Percentiles rank a stretch among this genome's conserved stretches.
phyloP scores from a whole-genome alignment of 306 rosid genomes.

The Trifolium fragiferum region DNA sequence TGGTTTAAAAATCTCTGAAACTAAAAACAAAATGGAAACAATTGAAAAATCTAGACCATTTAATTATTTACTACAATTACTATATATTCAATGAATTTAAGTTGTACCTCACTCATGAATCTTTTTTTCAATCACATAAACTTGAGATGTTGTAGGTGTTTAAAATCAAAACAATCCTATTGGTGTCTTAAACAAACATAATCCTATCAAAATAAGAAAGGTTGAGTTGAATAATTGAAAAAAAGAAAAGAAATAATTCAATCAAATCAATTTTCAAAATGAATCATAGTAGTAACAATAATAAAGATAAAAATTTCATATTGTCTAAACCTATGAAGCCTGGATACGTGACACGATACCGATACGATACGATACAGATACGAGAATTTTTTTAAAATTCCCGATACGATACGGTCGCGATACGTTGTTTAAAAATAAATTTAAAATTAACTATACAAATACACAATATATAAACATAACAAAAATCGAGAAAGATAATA shows the following conservation, averaged over 20 bases:
- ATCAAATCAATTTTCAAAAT: background rate
- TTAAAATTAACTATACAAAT: no score
- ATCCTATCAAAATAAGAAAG: background rate
- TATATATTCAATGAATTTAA: background rate
- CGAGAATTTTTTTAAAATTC: no score
- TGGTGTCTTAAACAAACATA: background rate
- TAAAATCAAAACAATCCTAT: background rate
- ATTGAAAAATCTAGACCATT: background rate
- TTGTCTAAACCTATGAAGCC: no score
- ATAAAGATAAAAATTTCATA: no score
- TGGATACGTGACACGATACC: no score
- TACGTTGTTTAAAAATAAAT: no score
- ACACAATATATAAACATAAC: no score
- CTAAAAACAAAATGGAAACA: background rate
- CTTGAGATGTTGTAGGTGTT: background rate
- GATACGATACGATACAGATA: no score
- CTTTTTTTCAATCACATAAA: background rate
- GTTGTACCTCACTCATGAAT: background rate
- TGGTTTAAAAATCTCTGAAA: background rate
- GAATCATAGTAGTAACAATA: no score
- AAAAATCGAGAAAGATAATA: no score
- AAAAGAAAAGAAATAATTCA: no score
- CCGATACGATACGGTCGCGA: no score
- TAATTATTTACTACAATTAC: background rate
- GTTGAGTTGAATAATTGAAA: background rate